Conservation (phyloP, 1,284 basidiomycete species). For the Takashimella tepidaria region DNA sequence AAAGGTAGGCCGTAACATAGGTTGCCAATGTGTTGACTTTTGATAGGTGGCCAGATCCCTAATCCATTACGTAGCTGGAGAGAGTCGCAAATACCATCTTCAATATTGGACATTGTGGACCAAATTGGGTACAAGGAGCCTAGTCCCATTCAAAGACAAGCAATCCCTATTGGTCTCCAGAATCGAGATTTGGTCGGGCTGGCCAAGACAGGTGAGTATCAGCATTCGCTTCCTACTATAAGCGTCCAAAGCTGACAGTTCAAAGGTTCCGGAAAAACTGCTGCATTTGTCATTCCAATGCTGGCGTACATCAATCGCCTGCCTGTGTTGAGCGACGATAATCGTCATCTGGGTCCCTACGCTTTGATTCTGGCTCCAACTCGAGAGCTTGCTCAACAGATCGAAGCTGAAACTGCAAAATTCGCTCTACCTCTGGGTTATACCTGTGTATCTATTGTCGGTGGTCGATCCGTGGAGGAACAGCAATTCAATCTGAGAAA, state of each 20-base stretch:
- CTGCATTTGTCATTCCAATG: constrained; percentile 99
- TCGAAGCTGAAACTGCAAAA: constrained; percentile 85
- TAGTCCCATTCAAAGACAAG: constrained; percentile 93
- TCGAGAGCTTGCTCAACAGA: constrained; percentile 96
- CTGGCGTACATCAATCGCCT: constrained; percentile 84
- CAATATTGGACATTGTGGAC: constrained; percentile 78
- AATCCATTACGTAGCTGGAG: constrained; percentile 86
- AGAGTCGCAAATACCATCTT: constrained; percentile 75
- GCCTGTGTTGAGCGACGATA: constrained; percentile 81
- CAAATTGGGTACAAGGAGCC: constrained; percentile 94
- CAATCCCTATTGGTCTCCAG: constrained; percentile 93
- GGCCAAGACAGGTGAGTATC: constrained; percentile 77
- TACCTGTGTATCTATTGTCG: constrained; percentile 93
- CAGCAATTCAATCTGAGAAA: constrained; percentile 93
- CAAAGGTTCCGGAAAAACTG: constrained; percentile 94
- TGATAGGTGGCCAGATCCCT: constrained; percentile 75
- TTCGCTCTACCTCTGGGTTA: constrained; percentile 84
- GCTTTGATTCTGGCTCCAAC: constrained; percentile 92
- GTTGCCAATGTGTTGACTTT: constrained; percentile 32
- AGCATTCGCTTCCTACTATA: constrained; percentile 2
- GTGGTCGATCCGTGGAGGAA: constrained; percentile 90
- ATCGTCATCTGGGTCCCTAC: constrained; percentile 87
- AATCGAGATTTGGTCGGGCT: constrained; percentile 97
- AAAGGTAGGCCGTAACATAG: constrained; percentile 40
- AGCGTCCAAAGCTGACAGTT: constrained; percentile 4